Conservation (phyloP, 2,329 filamentous ascomycete genomes). For the Ophiostoma pallidulum region DNA sequence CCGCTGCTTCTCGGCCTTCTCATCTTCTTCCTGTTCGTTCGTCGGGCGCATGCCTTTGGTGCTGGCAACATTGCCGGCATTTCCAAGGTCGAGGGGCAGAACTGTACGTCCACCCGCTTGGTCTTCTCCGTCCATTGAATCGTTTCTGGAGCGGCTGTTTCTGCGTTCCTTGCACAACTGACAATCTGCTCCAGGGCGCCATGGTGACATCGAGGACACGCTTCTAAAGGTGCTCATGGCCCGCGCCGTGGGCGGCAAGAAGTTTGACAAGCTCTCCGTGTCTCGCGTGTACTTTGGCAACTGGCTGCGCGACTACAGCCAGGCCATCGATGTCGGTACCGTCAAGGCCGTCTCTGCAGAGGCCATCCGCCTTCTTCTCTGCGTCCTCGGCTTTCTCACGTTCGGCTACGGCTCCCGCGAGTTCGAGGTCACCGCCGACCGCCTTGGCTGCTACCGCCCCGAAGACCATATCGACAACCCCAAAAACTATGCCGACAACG, state of each 20-base stretch:
- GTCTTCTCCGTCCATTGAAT: too few relatives aligned
- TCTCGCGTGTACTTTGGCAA: constrained; percentile 93
- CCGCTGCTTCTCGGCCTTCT: constrained; percentile 46
- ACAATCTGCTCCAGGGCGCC: constrained; percentile 47
- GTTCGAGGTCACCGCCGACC: constrained; percentile 72
- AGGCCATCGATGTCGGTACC: constrained; percentile 87
- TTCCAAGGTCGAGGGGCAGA: constrained; percentile 72
- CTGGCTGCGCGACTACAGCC: constrained; percentile 88
- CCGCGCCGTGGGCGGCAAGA: constrained; percentile 57
- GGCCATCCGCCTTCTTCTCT: constrained; percentile 81
- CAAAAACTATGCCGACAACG: constrained; percentile 80
- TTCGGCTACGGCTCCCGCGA: constrained; percentile 78
- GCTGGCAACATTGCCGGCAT: constrained; percentile 81
- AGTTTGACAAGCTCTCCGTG: constrained; percentile 80
- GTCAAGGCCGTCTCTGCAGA: constrained; percentile 85
- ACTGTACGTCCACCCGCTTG: constrained; percentile 55
- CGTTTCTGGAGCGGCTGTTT: neutral
- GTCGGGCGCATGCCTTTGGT: constrained; percentile 67
- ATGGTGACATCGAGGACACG: constrained; percentile 89
- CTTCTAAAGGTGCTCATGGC: constrained; percentile 62
- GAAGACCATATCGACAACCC: constrained; percentile 75
- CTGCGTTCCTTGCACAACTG: neutral
- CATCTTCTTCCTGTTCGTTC: constrained; percentile 56
- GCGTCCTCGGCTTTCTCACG: constrained; percentile 80
- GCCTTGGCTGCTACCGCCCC: constrained; percentile 71